These are phyloP conservation scores for Corylus avellana DNA, from an alignment of 306 rosid genomes.

Conservation along the genomic window DNA sequence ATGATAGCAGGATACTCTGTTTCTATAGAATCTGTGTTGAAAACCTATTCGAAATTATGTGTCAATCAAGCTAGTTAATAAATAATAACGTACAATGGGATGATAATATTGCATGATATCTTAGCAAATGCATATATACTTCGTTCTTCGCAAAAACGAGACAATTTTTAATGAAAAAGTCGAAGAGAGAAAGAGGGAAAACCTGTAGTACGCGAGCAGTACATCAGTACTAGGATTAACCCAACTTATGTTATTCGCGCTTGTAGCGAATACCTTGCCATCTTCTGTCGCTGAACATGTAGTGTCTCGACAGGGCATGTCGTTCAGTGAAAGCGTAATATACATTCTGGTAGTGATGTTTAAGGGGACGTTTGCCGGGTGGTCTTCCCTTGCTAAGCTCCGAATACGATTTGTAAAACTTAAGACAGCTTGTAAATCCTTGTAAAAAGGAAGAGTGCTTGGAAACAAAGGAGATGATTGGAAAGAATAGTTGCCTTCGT, in stretches of 20 bases:
- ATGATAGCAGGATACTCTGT: no score
- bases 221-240: slow-evolving; percentile 32
- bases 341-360: slow-evolving; percentile 32
- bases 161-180: not conserved
- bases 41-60: no score
- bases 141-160: no score
- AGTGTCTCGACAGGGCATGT: slow-evolving; percentile 29
- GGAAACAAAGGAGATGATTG: slow-evolving; percentile 21
- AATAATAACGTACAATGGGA: no score
- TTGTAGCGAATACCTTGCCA: slow-evolving; percentile 33
- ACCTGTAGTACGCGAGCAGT: slow-evolving; percentile 51
- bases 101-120: no score
- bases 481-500: slow-evolving; percentile 25
- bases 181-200: not conserved
- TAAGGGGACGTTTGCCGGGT: slow-evolving; percentile 38
- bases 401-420: slow-evolving; percentile 28
- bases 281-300: slow-evolving; percentile 42
- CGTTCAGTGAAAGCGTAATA: slow-evolving; percentile 34
- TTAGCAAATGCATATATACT: no score
- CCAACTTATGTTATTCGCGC: slow-evolving; percentile 53
- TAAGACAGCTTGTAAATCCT: slow-evolving; percentile 30
- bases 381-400: slow-evolving; percentile 32
- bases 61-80: no score
- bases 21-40: no score
- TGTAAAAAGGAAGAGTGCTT: slow-evolving; percentile 22